Conservation (phyloP, 2,329 filamentous ascomycete genomes). For the Phoma sp. region DNA sequence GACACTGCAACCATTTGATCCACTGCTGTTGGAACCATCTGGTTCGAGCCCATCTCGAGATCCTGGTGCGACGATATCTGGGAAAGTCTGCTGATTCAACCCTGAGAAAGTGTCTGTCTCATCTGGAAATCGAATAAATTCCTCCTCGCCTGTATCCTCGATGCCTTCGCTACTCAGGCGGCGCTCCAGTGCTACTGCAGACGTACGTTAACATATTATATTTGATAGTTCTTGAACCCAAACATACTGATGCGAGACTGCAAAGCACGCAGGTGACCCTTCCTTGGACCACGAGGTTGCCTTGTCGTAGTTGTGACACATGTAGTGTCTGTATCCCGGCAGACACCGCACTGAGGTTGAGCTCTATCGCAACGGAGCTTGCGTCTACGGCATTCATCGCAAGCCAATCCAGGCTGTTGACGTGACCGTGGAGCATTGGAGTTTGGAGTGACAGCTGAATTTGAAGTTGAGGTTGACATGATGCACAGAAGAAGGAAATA, state of each 20-base stretch:
- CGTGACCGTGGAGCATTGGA: not conserved
- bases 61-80: not conserved
- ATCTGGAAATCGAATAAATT: not conserved
- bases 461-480: not conserved
- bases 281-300: conserved; percentile 6
- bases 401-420: conserved; percentile 7
- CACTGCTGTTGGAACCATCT: not conserved
- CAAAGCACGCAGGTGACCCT: conserved; percentile 4
- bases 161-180: not conserved
- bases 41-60: not conserved
- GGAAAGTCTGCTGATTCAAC: not conserved
- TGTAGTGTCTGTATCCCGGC: conserved; percentile 3
- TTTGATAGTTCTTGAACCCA: not conserved
- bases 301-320: conserved; percentile 7
- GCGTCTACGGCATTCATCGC: conserved; percentile 8
- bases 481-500: not conserved
- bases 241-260: conserved; percentile 8
- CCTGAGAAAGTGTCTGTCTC: not conserved
- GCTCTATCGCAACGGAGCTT: conserved; percentile 8
- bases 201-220: not conserved
- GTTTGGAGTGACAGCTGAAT: not conserved
- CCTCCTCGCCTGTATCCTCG: conserved; percentile 1
- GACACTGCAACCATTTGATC: not conserved
- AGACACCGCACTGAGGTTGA: conserved; percentile 7
- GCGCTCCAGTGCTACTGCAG: conserved; percentile 2